phyloP scores from a whole-genome alignment of 1,284 basidiomycete species.

The Sporisorium exsertum region DNA sequence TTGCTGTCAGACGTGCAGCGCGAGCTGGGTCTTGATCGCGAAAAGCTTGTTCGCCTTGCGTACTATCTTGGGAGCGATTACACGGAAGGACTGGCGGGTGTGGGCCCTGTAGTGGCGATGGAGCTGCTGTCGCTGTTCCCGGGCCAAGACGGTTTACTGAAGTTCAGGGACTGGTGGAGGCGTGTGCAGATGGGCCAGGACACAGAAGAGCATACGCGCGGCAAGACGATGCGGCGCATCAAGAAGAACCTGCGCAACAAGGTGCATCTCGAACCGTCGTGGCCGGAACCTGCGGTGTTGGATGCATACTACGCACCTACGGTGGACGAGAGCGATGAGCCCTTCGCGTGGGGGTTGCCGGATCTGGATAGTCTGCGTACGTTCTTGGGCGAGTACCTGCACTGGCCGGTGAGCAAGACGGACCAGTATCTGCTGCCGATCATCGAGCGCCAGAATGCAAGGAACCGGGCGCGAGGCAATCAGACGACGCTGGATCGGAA shows the following conservation, averaged over 20 bases:
- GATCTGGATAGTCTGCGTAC: slow-evolving; percentile 81
- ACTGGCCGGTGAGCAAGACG: slow-evolving; percentile 87
- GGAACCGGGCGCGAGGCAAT: slow-evolving; percentile 65
- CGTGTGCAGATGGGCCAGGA: slow-evolving; percentile 93
- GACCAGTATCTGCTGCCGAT: slow-evolving; percentile 93
- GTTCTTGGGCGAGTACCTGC: slow-evolving; percentile 84
- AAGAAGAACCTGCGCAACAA: slow-evolving; percentile 70
- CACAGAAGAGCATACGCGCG: slow-evolving; percentile 75
- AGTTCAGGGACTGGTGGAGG: slow-evolving; percentile 94
- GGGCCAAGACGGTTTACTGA: slow-evolving; percentile 78
- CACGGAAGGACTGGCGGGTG: slow-evolving; percentile 91
- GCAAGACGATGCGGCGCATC: slow-evolving; percentile 63
- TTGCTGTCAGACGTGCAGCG: slow-evolving; percentile 84
- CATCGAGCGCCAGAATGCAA: slow-evolving; percentile 75
- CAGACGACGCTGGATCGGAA: slow-evolving; percentile 74
- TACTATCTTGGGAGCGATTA: slow-evolving; percentile 97
- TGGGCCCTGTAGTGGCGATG: slow-evolving; percentile 96
- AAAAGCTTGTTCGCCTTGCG: slow-evolving; percentile 87
- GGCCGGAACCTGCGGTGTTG: slow-evolving; percentile 91
- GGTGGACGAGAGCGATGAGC: slow-evolving; percentile 90
- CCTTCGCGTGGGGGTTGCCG: slow-evolving; percentile 96
- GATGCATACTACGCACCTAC: slow-evolving; percentile 88
- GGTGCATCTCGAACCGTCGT: slow-evolving; percentile 81
- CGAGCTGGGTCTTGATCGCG: slow-evolving; percentile 88
- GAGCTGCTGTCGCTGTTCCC: slow-evolving; percentile 72